These are phyloP conservation scores for Periconia digitata DNA, from an alignment of 2,329 filamentous ascomycete species.

Conservation along the genomic window DNA sequence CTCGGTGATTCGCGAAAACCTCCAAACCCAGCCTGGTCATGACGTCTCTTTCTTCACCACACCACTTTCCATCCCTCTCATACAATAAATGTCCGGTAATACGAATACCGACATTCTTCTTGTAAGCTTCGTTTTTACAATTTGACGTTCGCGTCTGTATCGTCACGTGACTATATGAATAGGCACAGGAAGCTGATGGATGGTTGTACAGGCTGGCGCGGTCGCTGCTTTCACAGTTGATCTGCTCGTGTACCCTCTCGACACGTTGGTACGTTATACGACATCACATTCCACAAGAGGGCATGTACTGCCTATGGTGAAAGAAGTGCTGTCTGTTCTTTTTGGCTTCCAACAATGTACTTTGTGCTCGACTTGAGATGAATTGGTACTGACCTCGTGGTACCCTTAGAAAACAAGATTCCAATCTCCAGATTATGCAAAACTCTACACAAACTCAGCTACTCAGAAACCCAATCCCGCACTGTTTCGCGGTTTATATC, in stretches of 20 bases:
- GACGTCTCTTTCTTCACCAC: neutral
- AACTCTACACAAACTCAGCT: conserved; percentile 62
- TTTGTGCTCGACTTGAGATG: too few species aligned
- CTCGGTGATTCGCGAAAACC: too few species aligned
- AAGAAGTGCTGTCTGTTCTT: too few species aligned
- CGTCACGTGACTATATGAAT: too few species aligned
- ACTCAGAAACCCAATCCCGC: conserved; percentile 58
- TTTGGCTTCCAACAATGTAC: too few species aligned
- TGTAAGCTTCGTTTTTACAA: too few species aligned
- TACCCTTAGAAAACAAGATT: conserved; percentile 88
- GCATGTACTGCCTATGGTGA: too few species aligned
- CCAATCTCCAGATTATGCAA: conserved; percentile 75
- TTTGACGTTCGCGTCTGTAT: too few species aligned
- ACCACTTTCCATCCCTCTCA: conserved; percentile 3
- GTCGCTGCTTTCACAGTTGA: conserved; percentile 85
- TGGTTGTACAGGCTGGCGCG: conserved; percentile 78
- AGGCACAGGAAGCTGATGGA: too few species aligned
- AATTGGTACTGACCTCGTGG: too few species aligned
- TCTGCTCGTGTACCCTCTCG: conserved; percentile 81
- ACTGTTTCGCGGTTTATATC: conserved; percentile 76
- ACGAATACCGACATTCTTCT: conserved; percentile 59
- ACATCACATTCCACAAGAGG: too few species aligned
- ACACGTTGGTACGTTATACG: too few species aligned
- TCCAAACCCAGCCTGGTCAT: neutral
- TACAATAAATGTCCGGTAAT: conserved; percentile 27